Percentiles rank a stretch among this genome's conserved stretches.
These are phyloP conservation scores for Pseudophaeomoniella oleicola DNA, from an alignment of 2,329 filamentous ascomycete species.

Conservation along the genomic window DNA sequence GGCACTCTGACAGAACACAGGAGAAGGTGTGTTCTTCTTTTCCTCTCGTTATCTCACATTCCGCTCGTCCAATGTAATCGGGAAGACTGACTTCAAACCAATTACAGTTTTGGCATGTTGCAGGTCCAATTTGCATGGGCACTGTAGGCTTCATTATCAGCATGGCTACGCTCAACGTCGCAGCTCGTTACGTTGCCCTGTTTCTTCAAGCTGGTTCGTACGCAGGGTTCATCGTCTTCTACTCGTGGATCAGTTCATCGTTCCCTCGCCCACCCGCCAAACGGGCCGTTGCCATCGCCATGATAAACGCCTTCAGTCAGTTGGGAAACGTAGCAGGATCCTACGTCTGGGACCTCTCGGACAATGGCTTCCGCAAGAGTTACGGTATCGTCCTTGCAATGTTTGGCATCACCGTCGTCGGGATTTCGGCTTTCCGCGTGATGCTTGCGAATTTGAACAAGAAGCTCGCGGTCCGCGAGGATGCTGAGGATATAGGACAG, in stretches of 20 bases:
- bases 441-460: slow-evolving; percentile 53
- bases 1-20: slow-evolving; percentile 58
- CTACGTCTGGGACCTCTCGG: slow-evolving; percentile 47
- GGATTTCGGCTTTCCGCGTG: slow-evolving; percentile 37
- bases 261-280: slow-evolving; percentile 64
- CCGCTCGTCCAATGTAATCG: background rate
- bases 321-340: slow-evolving; percentile 46
- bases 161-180: slow-evolving; percentile 44
- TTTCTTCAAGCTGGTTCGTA: slow-evolving; percentile 45
- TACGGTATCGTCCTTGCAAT: slow-evolving; percentile 52
- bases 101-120: slow-evolving; percentile 51
- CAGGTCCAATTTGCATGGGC: slow-evolving; percentile 45
- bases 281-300: slow-evolving; percentile 55
- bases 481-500: slow-evolving; percentile 32
- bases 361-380: slow-evolving; percentile 47
- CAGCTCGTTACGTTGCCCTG: slow-evolving; percentile 54
- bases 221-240: slow-evolving; percentile 51
- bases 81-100: slow-evolving; percentile 14
- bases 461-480: slow-evolving; percentile 52
- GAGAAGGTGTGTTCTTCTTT: slow-evolving; percentile 28
- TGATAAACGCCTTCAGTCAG: slow-evolving; percentile 55
- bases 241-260: slow-evolving; percentile 64
- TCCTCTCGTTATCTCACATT: too few relatives aligned
- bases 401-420: slow-evolving; percentile 42
- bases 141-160: slow-evolving; percentile 54